Evolutionary conservation across 768 basidiomycete species (phyloP).

Genomic region (Leccinellum luteum): DNA sequence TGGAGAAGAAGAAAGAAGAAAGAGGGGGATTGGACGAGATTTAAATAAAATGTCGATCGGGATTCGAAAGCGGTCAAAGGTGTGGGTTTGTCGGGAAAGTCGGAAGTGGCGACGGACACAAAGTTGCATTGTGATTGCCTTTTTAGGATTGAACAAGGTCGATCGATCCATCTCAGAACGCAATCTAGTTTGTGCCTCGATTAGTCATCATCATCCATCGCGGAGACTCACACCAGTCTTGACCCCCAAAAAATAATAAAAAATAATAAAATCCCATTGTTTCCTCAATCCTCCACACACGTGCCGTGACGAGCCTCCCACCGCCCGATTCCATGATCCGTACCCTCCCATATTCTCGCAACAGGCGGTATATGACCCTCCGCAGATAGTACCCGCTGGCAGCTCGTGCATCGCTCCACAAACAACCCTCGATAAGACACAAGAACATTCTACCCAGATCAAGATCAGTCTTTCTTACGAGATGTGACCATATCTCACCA

Average conservation of each 20-base stretch:
- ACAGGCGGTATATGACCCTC: conserved; percentile 76
- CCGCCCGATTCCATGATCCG: conserved; percentile 27
- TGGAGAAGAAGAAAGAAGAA: background rate
- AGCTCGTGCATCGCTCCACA: conserved; percentile 54
- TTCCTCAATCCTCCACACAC: conserved; percentile 33
- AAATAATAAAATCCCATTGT: background rate
- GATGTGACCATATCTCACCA: conserved; percentile 38
- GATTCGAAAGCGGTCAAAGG: conserved; percentile 12
- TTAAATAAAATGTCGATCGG: conserved; percentile 29
- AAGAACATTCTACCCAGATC: conserved; percentile 44
- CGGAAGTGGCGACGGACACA: conserved; percentile 4
- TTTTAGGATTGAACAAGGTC: conserved; percentile 28
- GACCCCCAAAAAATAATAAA: background rate
- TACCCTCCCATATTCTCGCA: conserved; percentile 48
- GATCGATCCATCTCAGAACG: conserved; percentile 17
- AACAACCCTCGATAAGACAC: conserved; percentile 61
- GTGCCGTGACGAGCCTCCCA: conserved; percentile 56
- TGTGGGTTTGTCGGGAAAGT: background rate
- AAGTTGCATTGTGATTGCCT: conserved; percentile 16
- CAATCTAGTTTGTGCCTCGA: conserved; percentile 14
- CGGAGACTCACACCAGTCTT: background rate
- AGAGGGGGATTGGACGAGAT: conserved; percentile 6
- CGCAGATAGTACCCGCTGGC: conserved; percentile 62
- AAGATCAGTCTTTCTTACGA: background rate
- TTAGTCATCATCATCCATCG: background rate